A percentile compares a stretch with the other conserved stretches of the same genome.
phyloP scores from a whole-genome alignment of 2,329 filamentous ascomycete species.

The Nothophoma quercina region DNA sequence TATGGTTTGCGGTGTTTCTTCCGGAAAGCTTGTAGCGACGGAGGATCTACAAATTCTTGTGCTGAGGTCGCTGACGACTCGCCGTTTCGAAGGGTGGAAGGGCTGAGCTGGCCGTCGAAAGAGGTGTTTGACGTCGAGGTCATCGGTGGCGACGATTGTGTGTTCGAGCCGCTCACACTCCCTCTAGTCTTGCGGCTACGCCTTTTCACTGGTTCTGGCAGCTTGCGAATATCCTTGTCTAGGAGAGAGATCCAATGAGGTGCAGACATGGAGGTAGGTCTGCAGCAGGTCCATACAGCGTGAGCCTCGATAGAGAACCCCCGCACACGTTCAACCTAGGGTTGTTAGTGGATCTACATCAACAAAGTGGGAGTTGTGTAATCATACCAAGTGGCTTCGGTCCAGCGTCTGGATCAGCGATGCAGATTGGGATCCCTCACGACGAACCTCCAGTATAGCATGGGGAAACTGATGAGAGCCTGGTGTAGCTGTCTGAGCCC shows the following conservation, averaged over 20 bases:
- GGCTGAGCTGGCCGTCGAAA: conserved; percentile 45
- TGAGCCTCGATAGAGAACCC: conserved; percentile 64
- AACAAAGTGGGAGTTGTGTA: conserved; percentile 4
- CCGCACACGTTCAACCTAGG: conserved; percentile 57
- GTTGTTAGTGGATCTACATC: conserved; percentile 29
- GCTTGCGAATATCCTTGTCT: conserved; percentile 60
- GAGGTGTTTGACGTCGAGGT: conserved; percentile 51
- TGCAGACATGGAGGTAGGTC: conserved; percentile 53
- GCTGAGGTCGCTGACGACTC: conserved; percentile 47
- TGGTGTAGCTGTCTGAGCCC: conserved; percentile 35
- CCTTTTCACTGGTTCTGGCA: conserved; percentile 52
- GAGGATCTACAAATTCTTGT: conserved; percentile 47
- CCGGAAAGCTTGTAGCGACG: conserved; percentile 52
- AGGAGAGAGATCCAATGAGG: conserved; percentile 55
- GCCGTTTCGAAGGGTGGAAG: conserved; percentile 36
- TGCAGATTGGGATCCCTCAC: conserved; percentile 53
- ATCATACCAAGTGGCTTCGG: conserved; percentile 55
- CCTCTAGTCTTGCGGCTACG: conserved; percentile 38
- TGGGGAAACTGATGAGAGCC: conserved; percentile 55
- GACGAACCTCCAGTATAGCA: conserved; percentile 59
- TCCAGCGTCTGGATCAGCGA: conserved; percentile 55
- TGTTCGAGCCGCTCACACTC: conserved; percentile 30
- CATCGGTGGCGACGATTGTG: conserved; percentile 38
- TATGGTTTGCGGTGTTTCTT: conserved; percentile 52
- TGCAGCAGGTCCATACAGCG: conserved; percentile 59